Conservation (phyloP, 1,284 basidiomycete species). For the Fistulina hepatica region DNA sequence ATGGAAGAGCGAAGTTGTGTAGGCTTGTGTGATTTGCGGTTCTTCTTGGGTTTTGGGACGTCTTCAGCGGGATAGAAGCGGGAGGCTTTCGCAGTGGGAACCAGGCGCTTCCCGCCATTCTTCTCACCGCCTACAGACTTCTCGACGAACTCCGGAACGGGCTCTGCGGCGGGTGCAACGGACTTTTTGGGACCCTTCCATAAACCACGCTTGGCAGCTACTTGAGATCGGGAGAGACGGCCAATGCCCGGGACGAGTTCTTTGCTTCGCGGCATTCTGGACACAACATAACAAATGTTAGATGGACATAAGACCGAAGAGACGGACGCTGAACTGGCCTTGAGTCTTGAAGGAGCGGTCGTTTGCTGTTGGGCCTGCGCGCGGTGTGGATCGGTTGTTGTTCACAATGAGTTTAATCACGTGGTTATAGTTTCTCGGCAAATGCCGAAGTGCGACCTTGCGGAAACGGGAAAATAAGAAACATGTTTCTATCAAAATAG, state of each 20-base stretch:
- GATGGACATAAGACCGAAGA: no score
- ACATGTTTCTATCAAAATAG: no score
- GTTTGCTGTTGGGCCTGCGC: no score
- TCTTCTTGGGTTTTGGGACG: conserved; percentile 82
- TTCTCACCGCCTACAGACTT: conserved; percentile 82
- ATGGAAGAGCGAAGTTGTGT: conserved; percentile 80
- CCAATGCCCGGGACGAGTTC: conserved; percentile 78
- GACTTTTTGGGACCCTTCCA: conserved; percentile 75
- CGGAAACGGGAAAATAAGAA: no score
- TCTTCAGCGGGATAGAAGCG: conserved; percentile 98
- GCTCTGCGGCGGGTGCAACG: conserved; percentile 50
- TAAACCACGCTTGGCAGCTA: conserved; percentile 72
- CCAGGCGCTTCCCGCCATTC: conserved; percentile 83
- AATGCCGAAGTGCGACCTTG: no score
- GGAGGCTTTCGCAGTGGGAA: conserved; percentile 80
- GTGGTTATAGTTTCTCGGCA: no score
- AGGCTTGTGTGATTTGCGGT: conserved; percentile 76
- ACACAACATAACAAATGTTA: no score
- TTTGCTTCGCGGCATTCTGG: conserved; percentile 92
- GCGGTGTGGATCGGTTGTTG: no score
- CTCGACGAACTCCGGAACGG: conserved; percentile 59
- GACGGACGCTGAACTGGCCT: no score
- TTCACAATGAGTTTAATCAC: no score
- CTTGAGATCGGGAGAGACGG: conserved; percentile 74
- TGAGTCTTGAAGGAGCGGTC: no score